Conservation (phyloP, 208 protist genomes). For the Leishmania guyanensis region DNA sequence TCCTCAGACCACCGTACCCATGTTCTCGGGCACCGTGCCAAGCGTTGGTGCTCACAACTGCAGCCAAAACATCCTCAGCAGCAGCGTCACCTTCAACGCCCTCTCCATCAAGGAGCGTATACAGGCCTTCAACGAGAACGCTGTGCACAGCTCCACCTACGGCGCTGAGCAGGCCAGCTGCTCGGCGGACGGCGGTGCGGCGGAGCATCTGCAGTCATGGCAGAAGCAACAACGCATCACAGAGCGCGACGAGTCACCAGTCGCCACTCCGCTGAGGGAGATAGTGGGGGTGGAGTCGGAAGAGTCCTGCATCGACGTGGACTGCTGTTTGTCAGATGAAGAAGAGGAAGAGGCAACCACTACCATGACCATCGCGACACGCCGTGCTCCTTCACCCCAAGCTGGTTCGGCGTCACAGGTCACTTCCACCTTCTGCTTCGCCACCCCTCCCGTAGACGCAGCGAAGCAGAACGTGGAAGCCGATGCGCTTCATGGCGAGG, state of each 20-base stretch:
- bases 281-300: neutral
- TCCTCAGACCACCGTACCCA: neutral
- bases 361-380: neutral
- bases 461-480: neutral
- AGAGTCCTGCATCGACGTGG: conserved; percentile 11
- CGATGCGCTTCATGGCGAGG: neutral
- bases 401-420: neutral
- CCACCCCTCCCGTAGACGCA: neutral
- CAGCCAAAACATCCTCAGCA: conserved; percentile 10
- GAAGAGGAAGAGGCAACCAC: neutral
- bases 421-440: neutral
- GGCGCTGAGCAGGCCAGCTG: neutral
- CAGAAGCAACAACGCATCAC: neutral
- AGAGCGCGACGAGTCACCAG: neutral
- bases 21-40: conserved; percentile 1
- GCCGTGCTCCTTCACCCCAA: neutral
- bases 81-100: neutral
- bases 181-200: neutral
- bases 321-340: conserved; percentile 7
- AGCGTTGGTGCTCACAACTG: neutral
- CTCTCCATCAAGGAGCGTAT: conserved; percentile 20
- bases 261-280: neutral
- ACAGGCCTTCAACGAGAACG: conserved; percentile 21
- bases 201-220: neutral
- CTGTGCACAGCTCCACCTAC: conserved; percentile 5